Evolutionary conservation across 805 yeast genomes (phyloP), one percentile per base, ranked within the genome.

Genomic region (Lipomyces sp.): DNA sequence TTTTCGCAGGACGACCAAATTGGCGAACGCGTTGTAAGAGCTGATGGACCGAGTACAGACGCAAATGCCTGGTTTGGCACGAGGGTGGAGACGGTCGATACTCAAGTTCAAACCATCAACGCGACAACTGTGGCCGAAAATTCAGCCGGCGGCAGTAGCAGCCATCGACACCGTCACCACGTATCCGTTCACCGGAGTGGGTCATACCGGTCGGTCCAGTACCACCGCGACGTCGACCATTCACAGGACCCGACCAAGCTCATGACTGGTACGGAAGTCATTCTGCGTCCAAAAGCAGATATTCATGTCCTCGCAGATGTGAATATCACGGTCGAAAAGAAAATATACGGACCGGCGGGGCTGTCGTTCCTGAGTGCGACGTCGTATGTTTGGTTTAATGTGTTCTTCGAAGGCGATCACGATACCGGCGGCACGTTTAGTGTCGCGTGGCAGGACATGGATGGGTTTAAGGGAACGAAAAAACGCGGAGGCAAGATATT

Each of bases 401-500:
- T 79, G 1, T 78, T 75, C 64, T 81, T 83, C 75, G 87, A 84
- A 69, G 73, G 79, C 8, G 57, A 74, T 50, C 65, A 69, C 13
- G 70, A 74, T 56, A 64, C 71, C 39, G 63, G 64, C 50, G 75
- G 75, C 18, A 69, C 67, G 29, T 73, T 73, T 51, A 53, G 63
- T 11, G 66, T 69, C 32, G 54, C 67, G 51, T 86, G 88, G 87
- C 79, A 80, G 2, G 82, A 84, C 0, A 78, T 88, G 71, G 96
- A 90, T 76, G 96, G 96, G 0, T 81, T 81, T 64, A 82, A 83
- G 69, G 96, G 95, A 1, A 82, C 86, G 0, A 72, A 74, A n/a
- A 79, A 79, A 57, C 83, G 82, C 69, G 92, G 92, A 0, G 63
- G 78, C 2, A 79, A 80, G 67, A 71, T 83, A 10, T 88, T 89